Evolutionary conservation across 306 rosid genomes (phyloP).

Genomic region (Gillenia trifoliata): DNA sequence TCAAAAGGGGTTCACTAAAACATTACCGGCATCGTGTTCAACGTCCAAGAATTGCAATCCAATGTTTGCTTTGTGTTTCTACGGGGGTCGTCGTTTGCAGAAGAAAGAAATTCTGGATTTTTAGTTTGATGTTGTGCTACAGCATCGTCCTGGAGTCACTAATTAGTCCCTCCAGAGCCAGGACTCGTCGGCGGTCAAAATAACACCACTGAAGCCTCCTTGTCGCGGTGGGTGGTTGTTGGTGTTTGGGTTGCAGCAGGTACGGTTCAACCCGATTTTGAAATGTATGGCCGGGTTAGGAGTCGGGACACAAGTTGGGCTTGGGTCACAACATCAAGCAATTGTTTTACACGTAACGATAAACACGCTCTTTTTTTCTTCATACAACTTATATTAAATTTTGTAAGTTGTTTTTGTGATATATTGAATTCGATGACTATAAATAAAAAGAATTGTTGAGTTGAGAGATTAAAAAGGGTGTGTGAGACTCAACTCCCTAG

Average conservation of each 20-base stretch:
- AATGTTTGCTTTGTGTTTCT: neutral
- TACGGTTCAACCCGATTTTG: neutral
- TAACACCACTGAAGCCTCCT: neutral
- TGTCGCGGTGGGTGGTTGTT: neutral
- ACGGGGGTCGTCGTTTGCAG: neutral
- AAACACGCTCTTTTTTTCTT: too few relatives aligned
- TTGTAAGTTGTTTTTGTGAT: too few relatives aligned
- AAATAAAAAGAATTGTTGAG: too few relatives aligned
- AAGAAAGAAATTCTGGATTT: neutral
- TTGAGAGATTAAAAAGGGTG: too few relatives aligned
- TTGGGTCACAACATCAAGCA: neutral
- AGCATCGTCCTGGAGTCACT: neutral
- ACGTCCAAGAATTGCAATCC: neutral
- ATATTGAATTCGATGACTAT: too few relatives aligned
- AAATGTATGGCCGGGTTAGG: neutral
- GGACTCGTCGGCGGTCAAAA: neutral
- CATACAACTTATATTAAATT: too few relatives aligned
- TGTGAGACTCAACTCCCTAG: too few relatives aligned
- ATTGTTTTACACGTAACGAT: too few relatives aligned
- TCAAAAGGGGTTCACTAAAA: slow-evolving; percentile 11
- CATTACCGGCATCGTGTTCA: slow-evolving; percentile 2
- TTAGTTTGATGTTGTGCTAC: neutral
- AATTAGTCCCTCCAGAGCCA: neutral
- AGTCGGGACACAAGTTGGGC: neutral
- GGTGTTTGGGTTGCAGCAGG: neutral